Evolutionary conservation across 805 yeast genomes (phyloP).

Genomic region (Candida koratica): DNA sequence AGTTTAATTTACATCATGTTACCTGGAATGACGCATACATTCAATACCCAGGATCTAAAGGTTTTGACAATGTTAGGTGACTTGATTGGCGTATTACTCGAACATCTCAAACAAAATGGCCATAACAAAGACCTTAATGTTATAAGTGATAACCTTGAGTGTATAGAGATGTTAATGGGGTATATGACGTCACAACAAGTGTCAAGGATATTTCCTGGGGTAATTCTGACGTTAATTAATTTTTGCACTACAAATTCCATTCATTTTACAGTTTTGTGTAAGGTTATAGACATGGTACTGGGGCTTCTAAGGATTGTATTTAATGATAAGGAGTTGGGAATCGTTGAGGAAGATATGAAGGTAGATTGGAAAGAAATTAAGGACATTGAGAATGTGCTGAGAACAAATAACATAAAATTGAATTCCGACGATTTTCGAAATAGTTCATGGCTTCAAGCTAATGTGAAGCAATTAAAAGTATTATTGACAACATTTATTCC

Average conservation of each 20-base stretch:
- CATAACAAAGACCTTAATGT: conserved; percentile 3
- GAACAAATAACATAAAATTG: too few species aligned
- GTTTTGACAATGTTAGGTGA: conserved; percentile 29
- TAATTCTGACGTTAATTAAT: conserved; percentile 29
- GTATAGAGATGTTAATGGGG: conserved; percentile 1
- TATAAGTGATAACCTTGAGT: neutral
- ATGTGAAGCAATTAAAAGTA: conserved; percentile 35
- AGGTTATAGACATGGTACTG: conserved; percentile 21
- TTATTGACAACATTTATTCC: conserved; percentile 31
- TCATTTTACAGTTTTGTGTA: conserved; percentile 21
- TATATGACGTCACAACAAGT: conserved; percentile 28
- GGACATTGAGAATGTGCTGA: neutral
- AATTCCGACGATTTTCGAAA: conserved; percentile 14
- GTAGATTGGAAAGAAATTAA: neutral
- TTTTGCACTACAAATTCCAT: conserved; percentile 21
- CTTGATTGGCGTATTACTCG: conserved; percentile 24
- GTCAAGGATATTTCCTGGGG: conserved; percentile 40
- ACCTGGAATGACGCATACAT: conserved; percentile 7
- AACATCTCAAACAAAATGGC: conserved; percentile 11
- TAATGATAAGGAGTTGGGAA: conserved; percentile 19
- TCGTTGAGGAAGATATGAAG: conserved; percentile 2
- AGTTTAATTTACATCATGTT: neutral
- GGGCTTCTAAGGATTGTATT: conserved; percentile 27
- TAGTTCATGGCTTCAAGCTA: conserved; percentile 35
- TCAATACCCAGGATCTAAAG: conserved; percentile 13